Conservation (phyloP, 2,329 filamentous ascomycete species). For the Cyanodermella asteris region DNA sequence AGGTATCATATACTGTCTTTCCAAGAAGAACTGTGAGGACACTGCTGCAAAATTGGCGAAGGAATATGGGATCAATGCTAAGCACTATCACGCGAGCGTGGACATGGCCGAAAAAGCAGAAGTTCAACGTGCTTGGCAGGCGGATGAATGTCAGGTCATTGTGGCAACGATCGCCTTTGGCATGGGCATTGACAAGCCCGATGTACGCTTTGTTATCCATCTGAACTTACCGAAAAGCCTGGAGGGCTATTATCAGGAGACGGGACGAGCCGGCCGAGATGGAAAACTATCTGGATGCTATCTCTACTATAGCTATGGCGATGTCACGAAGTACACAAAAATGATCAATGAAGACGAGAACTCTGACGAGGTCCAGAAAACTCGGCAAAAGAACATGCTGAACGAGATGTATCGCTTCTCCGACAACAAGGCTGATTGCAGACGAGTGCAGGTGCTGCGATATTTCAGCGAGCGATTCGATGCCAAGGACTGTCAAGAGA, state of each 20-base stretch:
- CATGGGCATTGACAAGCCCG: conserved; percentile 98
- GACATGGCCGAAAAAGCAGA: conserved; percentile 41
- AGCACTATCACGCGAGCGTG: conserved; percentile 74
- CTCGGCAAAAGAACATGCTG: conserved; percentile 67
- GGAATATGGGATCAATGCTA: conserved; percentile 44
- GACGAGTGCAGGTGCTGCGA: conserved; percentile 66
- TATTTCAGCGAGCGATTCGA: conserved; percentile 84
- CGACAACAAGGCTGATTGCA: conserved; percentile 72
- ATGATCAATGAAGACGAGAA: conserved; percentile 73
- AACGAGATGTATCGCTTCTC: conserved; percentile 69
- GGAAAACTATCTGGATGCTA: conserved; percentile 74
- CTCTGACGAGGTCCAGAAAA: conserved; percentile 55
- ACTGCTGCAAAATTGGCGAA: conserved; percentile 47
- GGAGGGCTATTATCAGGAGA: conserved; percentile 97
- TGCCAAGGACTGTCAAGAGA: conserved; percentile 44
- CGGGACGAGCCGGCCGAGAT: conserved; percentile 80
- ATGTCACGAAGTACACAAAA: conserved; percentile 49
- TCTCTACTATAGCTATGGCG: conserved; percentile 65
- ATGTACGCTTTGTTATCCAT: conserved; percentile 92
- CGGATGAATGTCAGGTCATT: conserved; percentile 59
- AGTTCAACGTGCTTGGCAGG: conserved; percentile 68
- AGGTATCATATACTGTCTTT: conserved; percentile 86
- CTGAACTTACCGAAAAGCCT: conserved; percentile 82
- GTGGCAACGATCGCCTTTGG: conserved; percentile 97
- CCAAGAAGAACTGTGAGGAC: conserved; percentile 59